A percentile compares a stretch with the other conserved stretches of the same genome.
These are phyloP conservation scores for Apiospora malaysiana DNA, from an alignment of 2,329 filamentous ascomycete genomes.

Conservation along the genomic window DNA sequence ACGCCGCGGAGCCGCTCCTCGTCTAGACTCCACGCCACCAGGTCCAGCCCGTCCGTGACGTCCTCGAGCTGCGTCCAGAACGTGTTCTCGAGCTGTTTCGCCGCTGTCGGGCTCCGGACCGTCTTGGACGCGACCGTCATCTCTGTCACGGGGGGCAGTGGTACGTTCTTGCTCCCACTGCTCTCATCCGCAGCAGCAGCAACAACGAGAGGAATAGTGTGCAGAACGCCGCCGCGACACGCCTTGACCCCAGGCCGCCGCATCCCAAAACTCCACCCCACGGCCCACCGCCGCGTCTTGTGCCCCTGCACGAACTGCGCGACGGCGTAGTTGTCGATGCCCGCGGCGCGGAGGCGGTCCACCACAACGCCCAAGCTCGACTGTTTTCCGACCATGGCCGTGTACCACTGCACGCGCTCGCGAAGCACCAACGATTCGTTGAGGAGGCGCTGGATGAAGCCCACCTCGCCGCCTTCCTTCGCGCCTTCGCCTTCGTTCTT, in stretches of 20 bases:
- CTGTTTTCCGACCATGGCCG: slow-evolving; percentile 85
- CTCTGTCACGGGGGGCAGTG: slow-evolving; percentile 50
- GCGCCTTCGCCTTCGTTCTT: slow-evolving; percentile 32
- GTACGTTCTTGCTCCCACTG: slow-evolving; percentile 43
- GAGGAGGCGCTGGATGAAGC: slow-evolving; percentile 75
- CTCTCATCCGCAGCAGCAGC: slow-evolving; percentile 30
- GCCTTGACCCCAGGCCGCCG: slow-evolving; percentile 62
- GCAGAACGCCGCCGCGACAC: slow-evolving; percentile 42
- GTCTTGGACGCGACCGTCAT: slow-evolving; percentile 46
- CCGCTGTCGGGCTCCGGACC: slow-evolving; percentile 27
- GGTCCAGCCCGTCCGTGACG: slow-evolving; percentile 60
- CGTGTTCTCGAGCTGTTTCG: slow-evolving; percentile 38
- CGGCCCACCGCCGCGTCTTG: slow-evolving; percentile 82
- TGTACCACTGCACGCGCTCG: slow-evolving; percentile 81
- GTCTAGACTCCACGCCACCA: slow-evolving; percentile 70
- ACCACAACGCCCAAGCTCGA: slow-evolving; percentile 70
- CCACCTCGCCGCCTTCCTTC: slow-evolving; percentile 75
- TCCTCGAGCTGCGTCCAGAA: slow-evolving; percentile 45
- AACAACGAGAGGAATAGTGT: too few relatives aligned
- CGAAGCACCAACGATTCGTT: slow-evolving; percentile 68
- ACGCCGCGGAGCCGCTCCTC: slow-evolving; percentile 57
- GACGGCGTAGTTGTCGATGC: slow-evolving; percentile 80
- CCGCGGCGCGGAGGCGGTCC: slow-evolving; percentile 59
- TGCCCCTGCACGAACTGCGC: slow-evolving; percentile 79
- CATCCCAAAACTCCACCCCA: slow-evolving; percentile 84